These are phyloP conservation scores for Trichophyton schoenleinii DNA, from an alignment of 2,329 filamentous ascomycete species.

Conservation along the genomic window DNA sequence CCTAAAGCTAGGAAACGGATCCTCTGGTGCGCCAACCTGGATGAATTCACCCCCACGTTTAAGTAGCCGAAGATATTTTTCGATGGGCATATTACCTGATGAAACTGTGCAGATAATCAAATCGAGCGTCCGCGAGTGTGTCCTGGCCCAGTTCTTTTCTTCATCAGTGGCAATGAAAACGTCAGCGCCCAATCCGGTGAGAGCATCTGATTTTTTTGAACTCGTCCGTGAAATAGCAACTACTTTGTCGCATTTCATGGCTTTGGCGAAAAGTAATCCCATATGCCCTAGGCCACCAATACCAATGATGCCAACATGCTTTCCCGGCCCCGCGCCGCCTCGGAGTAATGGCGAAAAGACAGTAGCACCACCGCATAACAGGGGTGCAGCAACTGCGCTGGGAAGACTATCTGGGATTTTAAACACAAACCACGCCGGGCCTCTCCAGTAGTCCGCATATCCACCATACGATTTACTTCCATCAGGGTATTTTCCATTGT, in stretches of 20 bases:
- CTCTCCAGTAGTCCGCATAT: constrained; percentile 44
- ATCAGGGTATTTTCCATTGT: constrained; percentile 26
- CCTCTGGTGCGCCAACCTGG: constrained; percentile 56
- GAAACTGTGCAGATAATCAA: constrained; percentile 46
- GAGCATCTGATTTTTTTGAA: constrained; percentile 40
- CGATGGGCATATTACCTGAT: constrained; percentile 49
- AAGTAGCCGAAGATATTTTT: constrained; percentile 49
- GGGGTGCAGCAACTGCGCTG: constrained; percentile 48
- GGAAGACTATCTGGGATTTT: constrained; percentile 42
- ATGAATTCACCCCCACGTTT: constrained; percentile 49
- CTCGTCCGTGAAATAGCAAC: constrained; percentile 43
- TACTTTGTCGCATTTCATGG: constrained; percentile 53
- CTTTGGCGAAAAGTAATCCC: constrained; percentile 57
- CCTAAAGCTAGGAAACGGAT: constrained; percentile 40
- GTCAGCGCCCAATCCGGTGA: constrained; percentile 41
- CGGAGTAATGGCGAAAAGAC: constrained; percentile 56
- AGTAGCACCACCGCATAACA: constrained; percentile 68
- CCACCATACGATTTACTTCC: constrained; percentile 52
- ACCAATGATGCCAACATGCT: constrained; percentile 58
- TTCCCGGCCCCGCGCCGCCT: constrained; percentile 56
- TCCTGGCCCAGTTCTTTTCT: constrained; percentile 41
- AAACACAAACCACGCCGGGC: constrained; percentile 46
- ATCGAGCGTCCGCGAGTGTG: constrained; percentile 39
- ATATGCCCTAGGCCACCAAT: constrained; percentile 65
- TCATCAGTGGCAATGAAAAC: constrained; percentile 46